These are phyloP conservation scores for Aspergillus proliferans DNA, from an alignment of 2,329 filamentous ascomycete species.

Conservation along the genomic window DNA sequence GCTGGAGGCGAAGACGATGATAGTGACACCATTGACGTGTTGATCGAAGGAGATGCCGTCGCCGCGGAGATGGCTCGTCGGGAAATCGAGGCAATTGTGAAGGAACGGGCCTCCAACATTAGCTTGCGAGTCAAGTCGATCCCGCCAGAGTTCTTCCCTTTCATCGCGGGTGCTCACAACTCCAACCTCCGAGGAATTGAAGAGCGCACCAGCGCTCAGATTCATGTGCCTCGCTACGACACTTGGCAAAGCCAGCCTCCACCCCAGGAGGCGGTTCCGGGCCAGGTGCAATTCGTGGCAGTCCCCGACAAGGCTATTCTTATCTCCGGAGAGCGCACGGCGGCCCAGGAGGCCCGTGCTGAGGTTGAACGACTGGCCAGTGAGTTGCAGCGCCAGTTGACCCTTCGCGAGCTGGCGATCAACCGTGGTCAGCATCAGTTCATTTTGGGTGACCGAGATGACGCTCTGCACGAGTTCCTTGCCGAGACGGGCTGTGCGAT, in stretches of 20 bases:
- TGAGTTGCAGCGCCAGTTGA: constrained; percentile 68
- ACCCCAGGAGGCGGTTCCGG: constrained; percentile 55
- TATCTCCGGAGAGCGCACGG: constrained; percentile 76
- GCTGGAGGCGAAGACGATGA: constrained; percentile 71
- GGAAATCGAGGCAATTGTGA: constrained; percentile 80
- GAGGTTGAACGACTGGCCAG: constrained; percentile 74
- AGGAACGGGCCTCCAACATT: constrained; percentile 75
- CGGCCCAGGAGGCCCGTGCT: constrained; percentile 71
- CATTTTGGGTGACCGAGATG: constrained; percentile 78
- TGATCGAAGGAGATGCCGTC: constrained; percentile 85
- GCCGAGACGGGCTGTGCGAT: constrained; percentile 85
- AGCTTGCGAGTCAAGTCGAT: constrained; percentile 77
- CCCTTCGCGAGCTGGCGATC: constrained; percentile 72
- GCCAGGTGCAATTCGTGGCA: constrained; percentile 65
- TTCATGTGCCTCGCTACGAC: constrained; percentile 77
- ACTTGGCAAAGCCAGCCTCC: constrained; percentile 64
- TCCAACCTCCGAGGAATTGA: constrained; percentile 62
- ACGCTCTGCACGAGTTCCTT: constrained; percentile 78
- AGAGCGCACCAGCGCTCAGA: constrained; percentile 65
- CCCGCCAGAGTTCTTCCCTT: constrained; percentile 89
- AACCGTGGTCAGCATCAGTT: constrained; percentile 88
- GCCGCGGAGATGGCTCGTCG: constrained; percentile 77
- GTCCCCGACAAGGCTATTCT: constrained; percentile 72
- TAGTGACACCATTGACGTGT: constrained; percentile 69
- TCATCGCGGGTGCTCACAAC: constrained; percentile 78